Conservation (phyloP, 2,329 filamentous ascomycete genomes). For the Cephalotrichum gorgonifer region DNA sequence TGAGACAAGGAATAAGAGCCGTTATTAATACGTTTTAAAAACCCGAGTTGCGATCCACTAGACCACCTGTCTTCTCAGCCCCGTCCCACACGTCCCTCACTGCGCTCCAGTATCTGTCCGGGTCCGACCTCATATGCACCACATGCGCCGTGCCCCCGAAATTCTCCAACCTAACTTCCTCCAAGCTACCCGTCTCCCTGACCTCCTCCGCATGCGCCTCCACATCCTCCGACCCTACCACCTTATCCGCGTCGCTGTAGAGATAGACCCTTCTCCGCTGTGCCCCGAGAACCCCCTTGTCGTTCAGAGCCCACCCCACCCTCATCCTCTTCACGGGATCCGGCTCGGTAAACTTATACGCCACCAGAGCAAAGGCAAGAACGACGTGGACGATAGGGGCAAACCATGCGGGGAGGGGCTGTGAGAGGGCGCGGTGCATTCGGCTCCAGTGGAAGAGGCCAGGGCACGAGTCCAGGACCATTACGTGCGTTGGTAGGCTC, state of each 20-base stretch:
- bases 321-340: background rate
- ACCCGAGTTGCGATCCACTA: too few species aligned
- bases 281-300: background rate
- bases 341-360: background rate
- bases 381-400: background rate
- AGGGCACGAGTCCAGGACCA: too few species aligned
- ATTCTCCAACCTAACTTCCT: constrained; percentile 8
- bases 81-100: constrained; percentile 6
- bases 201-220: constrained; percentile 10
- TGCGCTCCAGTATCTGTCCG: constrained; percentile 10
- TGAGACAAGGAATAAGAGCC: too few species aligned
- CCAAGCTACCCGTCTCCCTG: constrained; percentile 4
- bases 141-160: constrained; percentile 9
- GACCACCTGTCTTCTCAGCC: too few species aligned
- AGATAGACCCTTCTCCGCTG: constrained; percentile 10
- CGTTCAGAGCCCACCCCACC: constrained; percentile 9
- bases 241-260: constrained; percentile 8
- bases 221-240: constrained; percentile 7
- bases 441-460: constrained; percentile 1
- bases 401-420: background rate
- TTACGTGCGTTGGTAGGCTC: constrained; percentile 32
- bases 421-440: background rate
- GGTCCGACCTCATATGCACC: constrained; percentile 9
- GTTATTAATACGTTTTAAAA: too few species aligned
- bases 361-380: background rate